Conservation (phyloP, 495 filamentous ascomycete species). For the Neurospora intermedia region DNA sequence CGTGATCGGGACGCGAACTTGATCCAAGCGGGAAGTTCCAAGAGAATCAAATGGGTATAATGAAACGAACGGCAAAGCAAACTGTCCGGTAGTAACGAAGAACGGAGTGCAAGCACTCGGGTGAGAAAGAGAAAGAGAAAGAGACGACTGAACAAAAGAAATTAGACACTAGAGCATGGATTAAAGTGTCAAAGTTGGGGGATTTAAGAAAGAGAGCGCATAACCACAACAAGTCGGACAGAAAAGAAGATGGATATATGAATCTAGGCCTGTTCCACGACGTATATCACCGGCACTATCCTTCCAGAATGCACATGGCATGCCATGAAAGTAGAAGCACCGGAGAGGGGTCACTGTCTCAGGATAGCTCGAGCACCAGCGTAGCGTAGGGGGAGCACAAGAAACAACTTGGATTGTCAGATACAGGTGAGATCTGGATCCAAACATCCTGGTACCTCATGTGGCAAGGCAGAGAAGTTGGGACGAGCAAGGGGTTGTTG, state of each 20-base stretch:
- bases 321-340: background rate
- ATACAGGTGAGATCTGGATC: background rate
- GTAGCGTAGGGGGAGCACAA: background rate
- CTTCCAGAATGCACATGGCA: background rate
- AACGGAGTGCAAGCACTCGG: slow-evolving; percentile 4
- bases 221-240: background rate
- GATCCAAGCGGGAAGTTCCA: background rate
- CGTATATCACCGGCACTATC: slow-evolving; percentile 10
- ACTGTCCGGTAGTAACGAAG: slow-evolving; percentile 24
- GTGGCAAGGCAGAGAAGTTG: background rate
- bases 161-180: background rate
- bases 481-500: background rate
- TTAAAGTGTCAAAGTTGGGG: background rate
- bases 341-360: slow-evolving; percentile 3
- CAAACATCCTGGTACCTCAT: background rate
- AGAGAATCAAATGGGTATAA: background rate
- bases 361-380: slow-evolving; percentile 1
- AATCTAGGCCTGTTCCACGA: background rate
- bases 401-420: background rate
- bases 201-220: slow-evolving; percentile 1
- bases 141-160: slow-evolving; percentile 2
- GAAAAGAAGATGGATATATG: slow-evolving; percentile 6
- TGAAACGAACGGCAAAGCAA: background rate
- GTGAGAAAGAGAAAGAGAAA: slow-evolving; percentile 5
- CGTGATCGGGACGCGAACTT: background rate